These are phyloP conservation scores for Phytophthora pisi DNA, from an alignment of 352 stramenopile species.

Conservation along the genomic window DNA sequence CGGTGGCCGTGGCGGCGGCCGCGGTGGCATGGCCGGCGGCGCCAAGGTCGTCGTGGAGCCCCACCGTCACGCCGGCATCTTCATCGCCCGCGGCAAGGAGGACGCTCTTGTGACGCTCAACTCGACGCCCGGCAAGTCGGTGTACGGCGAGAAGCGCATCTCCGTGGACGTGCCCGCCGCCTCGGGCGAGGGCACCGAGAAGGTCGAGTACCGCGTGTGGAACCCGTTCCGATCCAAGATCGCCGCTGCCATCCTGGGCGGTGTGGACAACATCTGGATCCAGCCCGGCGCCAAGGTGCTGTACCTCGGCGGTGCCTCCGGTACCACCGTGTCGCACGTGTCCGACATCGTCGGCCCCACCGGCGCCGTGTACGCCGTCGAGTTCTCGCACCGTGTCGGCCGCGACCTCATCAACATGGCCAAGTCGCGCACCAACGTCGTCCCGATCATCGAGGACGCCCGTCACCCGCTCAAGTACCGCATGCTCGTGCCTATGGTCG, in stretches of 20 bases:
- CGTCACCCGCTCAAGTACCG: constrained; percentile 98
- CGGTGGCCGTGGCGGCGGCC: constrained; percentile 62
- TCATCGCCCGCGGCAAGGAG: constrained; percentile 98
- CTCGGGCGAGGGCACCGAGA: constrained; percentile 91
- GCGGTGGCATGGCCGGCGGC: constrained; percentile 94
- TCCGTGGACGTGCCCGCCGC: constrained; percentile 95
- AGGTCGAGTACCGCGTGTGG: constrained; percentile 99
- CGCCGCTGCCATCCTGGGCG: constrained; percentile 98
- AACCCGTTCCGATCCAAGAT: constrained; percentile 99
- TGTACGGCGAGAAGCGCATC: constrained; percentile 99
- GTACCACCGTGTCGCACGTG: constrained; percentile 99
- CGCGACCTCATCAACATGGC: constrained; percentile 99
- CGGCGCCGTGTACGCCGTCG: constrained; percentile 98
- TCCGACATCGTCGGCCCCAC: constrained; percentile 98
- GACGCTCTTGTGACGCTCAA: constrained; percentile 99
- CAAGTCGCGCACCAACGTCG: constrained; percentile 99
- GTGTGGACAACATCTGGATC: constrained; percentile 99
- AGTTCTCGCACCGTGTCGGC: constrained; percentile 99
- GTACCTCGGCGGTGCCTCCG: constrained; percentile 98
- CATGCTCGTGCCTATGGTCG: constrained; percentile 99
- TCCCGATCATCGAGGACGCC: constrained; percentile 99
- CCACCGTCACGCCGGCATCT: constrained; percentile 98
- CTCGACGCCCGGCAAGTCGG: constrained; percentile 97
- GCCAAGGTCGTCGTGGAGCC: constrained; percentile 98
- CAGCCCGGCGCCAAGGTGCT: constrained; percentile 97